These are phyloP conservation scores for Corinectria fuckeliana DNA, from an alignment of 2,329 filamentous ascomycete species.

Conservation along the genomic window DNA sequence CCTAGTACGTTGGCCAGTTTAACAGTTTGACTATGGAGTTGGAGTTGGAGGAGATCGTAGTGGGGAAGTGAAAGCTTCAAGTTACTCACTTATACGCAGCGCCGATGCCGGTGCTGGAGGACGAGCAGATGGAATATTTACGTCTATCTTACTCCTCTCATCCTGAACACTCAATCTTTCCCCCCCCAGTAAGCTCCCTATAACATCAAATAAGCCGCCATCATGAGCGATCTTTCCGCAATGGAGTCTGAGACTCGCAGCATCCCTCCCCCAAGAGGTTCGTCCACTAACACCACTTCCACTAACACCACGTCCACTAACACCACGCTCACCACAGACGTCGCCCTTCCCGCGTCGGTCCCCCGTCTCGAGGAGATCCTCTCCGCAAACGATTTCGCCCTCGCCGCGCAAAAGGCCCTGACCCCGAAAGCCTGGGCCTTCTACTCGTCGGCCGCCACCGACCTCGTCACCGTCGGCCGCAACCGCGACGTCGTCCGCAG, in stretches of 20 bases:
- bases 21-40: no score
- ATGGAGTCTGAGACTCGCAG: conserved; percentile 38
- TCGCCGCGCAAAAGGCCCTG: conserved; percentile 60
- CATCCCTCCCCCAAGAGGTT: conserved; percentile 34
- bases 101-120: conserved; percentile 16
- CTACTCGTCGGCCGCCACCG: conserved; percentile 70
- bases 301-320: neutral
- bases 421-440: conserved; percentile 73
- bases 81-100: conserved; percentile 10
- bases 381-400: conserved; percentile 61
- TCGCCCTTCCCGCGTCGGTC: conserved; percentile 23
- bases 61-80: neutral
- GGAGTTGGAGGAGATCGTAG: conserved; percentile 6
- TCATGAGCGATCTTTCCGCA: conserved; percentile 37
- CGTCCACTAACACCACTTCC: neutral
- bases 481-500: conserved; percentile 62
- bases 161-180: neutral
- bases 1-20: no score
- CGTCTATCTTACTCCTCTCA: neutral
- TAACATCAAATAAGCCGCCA: neutral
- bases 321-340: neutral
- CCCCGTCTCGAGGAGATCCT: conserved; percentile 34
- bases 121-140: neutral
- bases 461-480: conserved; percentile 60
- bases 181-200: no score